Conservation (phyloP, 768 basidiomycete species). For the Lactifluus volemus region DNA sequence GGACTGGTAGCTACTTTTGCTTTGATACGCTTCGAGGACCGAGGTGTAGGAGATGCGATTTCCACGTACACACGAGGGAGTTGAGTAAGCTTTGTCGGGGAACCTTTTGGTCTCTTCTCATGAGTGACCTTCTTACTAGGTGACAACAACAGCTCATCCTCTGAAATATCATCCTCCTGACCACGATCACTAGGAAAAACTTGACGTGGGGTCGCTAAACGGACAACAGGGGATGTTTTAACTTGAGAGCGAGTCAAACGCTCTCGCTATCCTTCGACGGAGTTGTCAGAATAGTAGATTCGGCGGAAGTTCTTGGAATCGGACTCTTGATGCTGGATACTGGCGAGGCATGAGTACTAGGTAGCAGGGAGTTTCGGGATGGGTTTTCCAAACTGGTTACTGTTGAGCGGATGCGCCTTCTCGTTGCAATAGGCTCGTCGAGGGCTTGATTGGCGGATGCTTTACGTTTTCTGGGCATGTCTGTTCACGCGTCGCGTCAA, state of each 20-base stretch:
- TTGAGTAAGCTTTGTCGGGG: background rate
- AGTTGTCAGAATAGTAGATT: background rate
- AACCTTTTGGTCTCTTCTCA: background rate
- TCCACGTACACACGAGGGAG: conserved; percentile 7
- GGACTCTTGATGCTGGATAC: background rate
- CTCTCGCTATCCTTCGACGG: background rate
- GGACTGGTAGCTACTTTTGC: background rate
- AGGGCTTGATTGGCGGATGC: conserved; percentile 6
- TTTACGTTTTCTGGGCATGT: conserved; percentile 30
- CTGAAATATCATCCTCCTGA: conserved; percentile 5
- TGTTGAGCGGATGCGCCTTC: conserved; percentile 20
- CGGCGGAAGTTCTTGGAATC: background rate
- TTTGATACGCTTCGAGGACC: background rate
- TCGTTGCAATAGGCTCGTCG: conserved; percentile 18
- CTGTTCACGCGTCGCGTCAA: background rate
- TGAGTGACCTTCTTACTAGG: background rate
- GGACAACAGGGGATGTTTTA: background rate
- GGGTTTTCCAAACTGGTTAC: conserved; percentile 1
- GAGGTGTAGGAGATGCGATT: conserved; percentile 9
- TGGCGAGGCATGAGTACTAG: background rate
- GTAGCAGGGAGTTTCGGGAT: background rate
- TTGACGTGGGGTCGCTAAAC: background rate
- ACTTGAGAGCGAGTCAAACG: conserved; percentile 8
- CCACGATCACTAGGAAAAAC: background rate
- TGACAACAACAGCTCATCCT: conserved; percentile 15